Conservation (phyloP, 2,329 filamentous ascomycete genomes). For the Herpotrichia juniperi region DNA sequence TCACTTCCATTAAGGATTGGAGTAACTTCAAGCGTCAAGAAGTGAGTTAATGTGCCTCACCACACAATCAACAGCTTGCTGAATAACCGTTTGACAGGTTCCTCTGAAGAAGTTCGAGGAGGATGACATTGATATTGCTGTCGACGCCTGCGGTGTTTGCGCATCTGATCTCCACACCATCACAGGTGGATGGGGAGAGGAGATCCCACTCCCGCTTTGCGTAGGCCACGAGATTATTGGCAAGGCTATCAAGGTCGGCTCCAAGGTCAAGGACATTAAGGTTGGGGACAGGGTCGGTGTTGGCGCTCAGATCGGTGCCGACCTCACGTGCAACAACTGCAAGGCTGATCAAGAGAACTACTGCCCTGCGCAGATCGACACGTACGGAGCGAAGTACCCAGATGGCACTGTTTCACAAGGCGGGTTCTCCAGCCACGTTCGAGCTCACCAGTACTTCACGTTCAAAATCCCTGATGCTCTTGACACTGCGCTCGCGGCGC, state of each 20-base stretch:
- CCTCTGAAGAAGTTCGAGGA: constrained; percentile 85
- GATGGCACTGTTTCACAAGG: constrained; percentile 70
- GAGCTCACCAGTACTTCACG: constrained; percentile 77
- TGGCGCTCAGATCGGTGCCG: constrained; percentile 57
- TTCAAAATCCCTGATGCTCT: constrained; percentile 80
- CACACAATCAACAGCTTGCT: too few species aligned
- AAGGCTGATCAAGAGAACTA: constrained; percentile 61
- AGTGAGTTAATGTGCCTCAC: too few species aligned
- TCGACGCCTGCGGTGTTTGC: constrained; percentile 65
- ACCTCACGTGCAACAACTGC: constrained; percentile 58
- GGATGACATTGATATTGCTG: constrained; percentile 85
- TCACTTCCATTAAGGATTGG: constrained; percentile 66
- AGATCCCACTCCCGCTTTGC: constrained; percentile 65
- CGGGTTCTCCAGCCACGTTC: constrained; percentile 71
- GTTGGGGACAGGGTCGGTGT: constrained; percentile 55
- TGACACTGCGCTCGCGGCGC: constrained; percentile 65
- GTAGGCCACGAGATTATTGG: constrained; percentile 69
- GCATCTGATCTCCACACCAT: constrained; percentile 57
- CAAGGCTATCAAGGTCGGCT: constrained; percentile 56
- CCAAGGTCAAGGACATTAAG: constrained; percentile 57
- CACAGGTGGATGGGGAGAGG: constrained; percentile 66
- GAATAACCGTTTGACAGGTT: too few species aligned
- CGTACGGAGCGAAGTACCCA: constrained; percentile 56
- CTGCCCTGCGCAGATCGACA: constrained; percentile 57
- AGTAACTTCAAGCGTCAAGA: constrained; percentile 63